Evolutionary conservation across 805 yeast species (phyloP).

Genomic region (Phaffomyces thermotolerans): DNA sequence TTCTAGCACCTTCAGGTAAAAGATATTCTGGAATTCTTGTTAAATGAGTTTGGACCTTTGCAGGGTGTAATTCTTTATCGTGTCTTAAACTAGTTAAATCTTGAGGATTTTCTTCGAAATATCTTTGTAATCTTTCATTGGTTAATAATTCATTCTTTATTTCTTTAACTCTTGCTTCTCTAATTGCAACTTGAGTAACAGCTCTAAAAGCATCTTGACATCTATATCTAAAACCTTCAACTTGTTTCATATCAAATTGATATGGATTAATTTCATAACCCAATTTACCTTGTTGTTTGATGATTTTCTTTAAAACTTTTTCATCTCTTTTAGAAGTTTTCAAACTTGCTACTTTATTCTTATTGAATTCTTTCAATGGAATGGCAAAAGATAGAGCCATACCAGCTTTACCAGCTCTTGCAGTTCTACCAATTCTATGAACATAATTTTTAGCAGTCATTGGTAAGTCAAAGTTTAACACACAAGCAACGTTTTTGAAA

Average conservation of each 20-base stretch:
- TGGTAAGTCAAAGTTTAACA: conserved; percentile 90
- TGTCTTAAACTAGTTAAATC: conserved; percentile 86
- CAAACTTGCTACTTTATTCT: conserved; percentile 74
- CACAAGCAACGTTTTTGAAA: conserved; percentile 94
- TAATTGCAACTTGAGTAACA: conserved; percentile 78
- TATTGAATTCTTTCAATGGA: conserved; percentile 75
- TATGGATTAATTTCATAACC: conserved; percentile 81
- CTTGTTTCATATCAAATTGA: conserved; percentile 83
- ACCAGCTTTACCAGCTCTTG: conserved; percentile 94
- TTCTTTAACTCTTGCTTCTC: conserved; percentile 91
- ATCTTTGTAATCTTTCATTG: conserved; percentile 85
- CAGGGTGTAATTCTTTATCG: conserved; percentile 79
- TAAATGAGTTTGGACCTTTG: conserved; percentile 76
- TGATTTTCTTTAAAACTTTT: conserved; percentile 68
- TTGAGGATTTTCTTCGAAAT: conserved; percentile 95
- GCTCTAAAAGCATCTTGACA: conserved; percentile 96
- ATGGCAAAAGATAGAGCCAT: conserved; percentile 92
- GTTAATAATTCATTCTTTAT: conserved; percentile 79
- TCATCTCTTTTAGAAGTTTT: conserved; percentile 76
- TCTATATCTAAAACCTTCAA: conserved; percentile 93
- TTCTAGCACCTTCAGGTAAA: conserved; percentile 71
- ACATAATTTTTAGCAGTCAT: conserved; percentile 81
- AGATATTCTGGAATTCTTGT: conserved; percentile 90
- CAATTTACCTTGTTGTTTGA: conserved; percentile 64
- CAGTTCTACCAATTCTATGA: conserved; percentile 95